Evolutionary conservation across 371 early-diverging fungal genomes (phyloP).

Genomic region (Mortierella sp.): DNA sequence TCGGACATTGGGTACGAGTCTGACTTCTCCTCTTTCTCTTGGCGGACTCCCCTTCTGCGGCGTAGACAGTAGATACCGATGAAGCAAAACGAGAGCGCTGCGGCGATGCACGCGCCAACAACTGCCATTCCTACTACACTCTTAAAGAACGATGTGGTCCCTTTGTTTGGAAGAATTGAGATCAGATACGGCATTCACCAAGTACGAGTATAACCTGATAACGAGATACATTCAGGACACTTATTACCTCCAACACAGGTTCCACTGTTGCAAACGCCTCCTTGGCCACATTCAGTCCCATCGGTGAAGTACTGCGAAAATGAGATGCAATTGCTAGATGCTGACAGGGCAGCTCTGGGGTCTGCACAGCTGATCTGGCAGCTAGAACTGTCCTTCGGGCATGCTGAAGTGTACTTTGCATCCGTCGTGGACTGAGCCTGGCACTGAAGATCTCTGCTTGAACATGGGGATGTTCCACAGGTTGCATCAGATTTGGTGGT

Average conservation of each 20-base stretch:
- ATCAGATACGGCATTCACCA: neutral
- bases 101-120: slow-evolving; percentile 13
- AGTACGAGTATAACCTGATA: neutral
- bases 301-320: slow-evolving; percentile 84
- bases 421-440: slow-evolving; percentile 57
- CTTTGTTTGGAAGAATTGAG: slow-evolving; percentile 11
- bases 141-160: slow-evolving; percentile 21
- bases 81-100: slow-evolving; percentile 21
- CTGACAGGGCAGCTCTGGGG: neutral
- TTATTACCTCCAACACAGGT: slow-evolving; percentile 57
- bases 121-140: slow-evolving; percentile 17
- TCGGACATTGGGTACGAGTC: slow-evolving; percentile 40
- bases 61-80: slow-evolving; percentile 20
- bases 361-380: slow-evolving; percentile 31
- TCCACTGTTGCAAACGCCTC: slow-evolving; percentile 67
- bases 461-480: slow-evolving; percentile 73
- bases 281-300: slow-evolving; percentile 88
- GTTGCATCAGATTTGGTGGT: slow-evolving; percentile 1
- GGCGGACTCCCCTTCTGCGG: slow-evolving; percentile 11
- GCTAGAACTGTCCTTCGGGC: slow-evolving; percentile 60
- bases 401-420: slow-evolving; percentile 59
- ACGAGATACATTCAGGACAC: neutral
- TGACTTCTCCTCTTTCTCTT: slow-evolving; percentile 11
- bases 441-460: slow-evolving; percentile 86
- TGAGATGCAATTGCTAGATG: slow-evolving; percentile 61